Base-by-base conservation (phyloP, 352 stramenopile species). In the Elongisporangium prolatum region DNA sequence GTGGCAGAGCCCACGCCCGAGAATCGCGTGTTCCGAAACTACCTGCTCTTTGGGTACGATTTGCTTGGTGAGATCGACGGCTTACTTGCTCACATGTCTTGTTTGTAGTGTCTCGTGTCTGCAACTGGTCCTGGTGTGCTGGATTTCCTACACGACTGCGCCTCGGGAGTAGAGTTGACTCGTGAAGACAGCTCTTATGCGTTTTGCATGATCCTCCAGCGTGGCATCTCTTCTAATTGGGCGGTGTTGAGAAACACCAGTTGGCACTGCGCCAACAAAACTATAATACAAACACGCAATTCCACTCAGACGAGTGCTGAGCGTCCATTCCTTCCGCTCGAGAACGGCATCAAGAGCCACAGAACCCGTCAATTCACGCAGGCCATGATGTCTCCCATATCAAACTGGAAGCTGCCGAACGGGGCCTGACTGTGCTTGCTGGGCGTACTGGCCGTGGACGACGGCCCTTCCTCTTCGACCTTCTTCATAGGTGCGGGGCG, bases 241-340 rank as follows among this genome's bases (percentile, higher is more conserved):
- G 85, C 67, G 85, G 85, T 93, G 85, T 92, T 95, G 48, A 95
- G 65, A 92, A 95, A 91, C 83, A 95, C 85, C 85, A 44, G 34
- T 87, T 75, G 59, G 52, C 57, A 61, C 56, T 63, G 28, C 24
- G n/a, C 38, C 28, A 55, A 52, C 60, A 63, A 63, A 67, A 67
- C 75, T 93, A 93, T 82, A 56, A 61, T 89, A 93, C 75, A 89
- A 71, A 66, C 74, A 71, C 70, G 68, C 62, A 64, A 52, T 59
- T 64, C 54, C 58, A 38, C 38, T 52, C 24, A 40, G 11, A 40
- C 21, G 14, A 11, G 21, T 47, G 54, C 20, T n/a, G 25, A 21
- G 20, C 21, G 22, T 22, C 47, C 47, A 24, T 50, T 54, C 48
- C 48, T 60, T 28, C 55, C 55, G 53, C 55, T 38, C 55, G 55